A percentile compares a stretch with the other conserved stretches of the same genome.
These are phyloP conservation scores for Nigrospora sphaerica DNA, from an alignment of 2,329 filamentous ascomycete genomes.

Conservation along the genomic window DNA sequence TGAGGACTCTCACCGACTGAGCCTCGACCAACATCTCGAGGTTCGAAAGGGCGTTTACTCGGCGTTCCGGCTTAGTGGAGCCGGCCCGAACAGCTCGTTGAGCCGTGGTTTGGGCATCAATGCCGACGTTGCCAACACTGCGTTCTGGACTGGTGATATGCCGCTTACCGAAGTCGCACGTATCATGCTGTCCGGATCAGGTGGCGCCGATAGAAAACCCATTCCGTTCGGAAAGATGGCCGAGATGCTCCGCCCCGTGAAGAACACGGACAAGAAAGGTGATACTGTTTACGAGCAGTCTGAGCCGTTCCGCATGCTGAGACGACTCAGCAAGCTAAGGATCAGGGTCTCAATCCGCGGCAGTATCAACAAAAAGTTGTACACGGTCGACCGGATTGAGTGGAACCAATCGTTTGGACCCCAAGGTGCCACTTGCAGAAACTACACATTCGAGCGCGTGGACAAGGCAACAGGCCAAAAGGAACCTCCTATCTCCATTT, in stretches of 20 bases:
- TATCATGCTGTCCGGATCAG: conserved; percentile 10
- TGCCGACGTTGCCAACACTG: conserved; percentile 84
- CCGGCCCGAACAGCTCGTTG: conserved; percentile 13
- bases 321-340: conserved; percentile 45
- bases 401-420: conserved; percentile 35
- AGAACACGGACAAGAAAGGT: conserved; percentile 10
- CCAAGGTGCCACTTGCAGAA: conserved; percentile 42
- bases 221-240: conserved; percentile 16
- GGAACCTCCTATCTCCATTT: conserved; percentile 28
- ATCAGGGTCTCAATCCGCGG: conserved; percentile 50
- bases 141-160: conserved; percentile 62
- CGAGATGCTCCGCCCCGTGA: conserved; percentile 27
- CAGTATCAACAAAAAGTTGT: conserved; percentile 38
- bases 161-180: conserved; percentile 28
- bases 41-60: conserved; percentile 87
- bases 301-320: conserved; percentile 46
- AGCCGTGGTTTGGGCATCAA: conserved; percentile 70
- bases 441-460: conserved; percentile 47
- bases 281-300: conserved; percentile 27
- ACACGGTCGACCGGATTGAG: conserved; percentile 44
- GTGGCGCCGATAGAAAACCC: conserved; percentile 17
- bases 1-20: conserved; percentile 34
- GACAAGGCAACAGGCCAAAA: conserved; percentile 25
- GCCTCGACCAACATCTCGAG: conserved; percentile 61
- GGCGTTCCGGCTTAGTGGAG: conserved; percentile 69